Evolutionary conservation across 805 yeast genomes (phyloP), one percentile per base, ranked within the genome.

Genomic region (Groenewaldozyma salmanticensis): DNA sequence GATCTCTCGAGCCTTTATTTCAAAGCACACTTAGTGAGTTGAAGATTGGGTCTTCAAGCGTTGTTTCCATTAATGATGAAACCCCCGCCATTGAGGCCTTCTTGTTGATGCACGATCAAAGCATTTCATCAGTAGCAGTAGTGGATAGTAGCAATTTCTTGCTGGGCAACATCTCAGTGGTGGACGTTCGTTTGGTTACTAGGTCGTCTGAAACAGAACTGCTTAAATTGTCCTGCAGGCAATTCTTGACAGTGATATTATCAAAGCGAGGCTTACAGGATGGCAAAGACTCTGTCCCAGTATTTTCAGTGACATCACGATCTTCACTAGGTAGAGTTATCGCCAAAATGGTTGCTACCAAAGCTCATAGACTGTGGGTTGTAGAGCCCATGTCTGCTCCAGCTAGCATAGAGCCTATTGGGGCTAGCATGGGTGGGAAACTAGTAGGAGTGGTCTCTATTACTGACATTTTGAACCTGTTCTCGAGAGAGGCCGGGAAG

Each of bases 261-360:
- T 80, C 82, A 49, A 79, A 80, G 42, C 79, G 95, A 57, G 98
- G 98, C 17, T 70, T 90, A 24, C 94, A 81, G 54, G 88, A 87
- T 57, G 96, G 96, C 39, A 87, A 88, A 61, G 98, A 90, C 65
- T 86, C 94, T 33, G 90, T 81, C 70, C 98, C 98, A 15, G 90
- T 92, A 32, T 90, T 90, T 71, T 95, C 90, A 59, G 96, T 90
- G 20, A 80, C 84, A 47, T 75, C 77, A 46, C 71, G 73, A 32
- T 77, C 94, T 6, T 79, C 92, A 0, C 69, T 92, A 38, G 94
- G 86, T 27, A 74, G 95, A 59, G 86, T 94, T 5, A 73, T 92
- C 55, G 97, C 97, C 27, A 90, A 92, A 60, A 68, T 90, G 51
- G 97, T 90, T 11, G 97, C 98, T 4, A 90, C 98, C 1, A 80